Percentiles rank a stretch among this genome's conserved stretches.
Evolutionary conservation across 2,329 filamentous ascomycete species (phyloP).

Genomic region (Hypomyces perniciosus): DNA sequence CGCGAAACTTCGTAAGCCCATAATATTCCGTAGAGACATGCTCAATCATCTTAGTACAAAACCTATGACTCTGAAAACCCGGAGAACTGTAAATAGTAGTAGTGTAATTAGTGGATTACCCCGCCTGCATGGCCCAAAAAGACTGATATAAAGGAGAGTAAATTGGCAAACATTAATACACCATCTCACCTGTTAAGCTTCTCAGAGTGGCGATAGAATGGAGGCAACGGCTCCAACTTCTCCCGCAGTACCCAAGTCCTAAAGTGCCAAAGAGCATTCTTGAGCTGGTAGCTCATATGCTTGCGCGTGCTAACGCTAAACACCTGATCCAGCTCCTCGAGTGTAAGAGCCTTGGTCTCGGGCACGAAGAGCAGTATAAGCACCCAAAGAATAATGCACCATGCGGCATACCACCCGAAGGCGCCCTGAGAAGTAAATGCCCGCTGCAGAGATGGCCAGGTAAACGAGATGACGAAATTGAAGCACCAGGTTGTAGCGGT

Average conservation of each 20-base stretch:
- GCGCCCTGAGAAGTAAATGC: slow-evolving; percentile 29
- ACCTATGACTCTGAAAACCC: no score
- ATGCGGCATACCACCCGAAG: slow-evolving; percentile 40
- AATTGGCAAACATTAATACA: not conserved
- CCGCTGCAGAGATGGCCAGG: slow-evolving; percentile 27
- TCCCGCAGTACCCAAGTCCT: slow-evolving; percentile 11
- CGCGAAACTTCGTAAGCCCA: no score
- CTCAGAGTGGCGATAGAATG: slow-evolving; percentile 8
- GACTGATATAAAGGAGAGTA: not conserved
- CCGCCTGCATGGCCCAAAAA: not conserved
- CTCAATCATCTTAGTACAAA: no score
- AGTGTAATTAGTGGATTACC: not conserved
- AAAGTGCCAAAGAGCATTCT: slow-evolving; percentile 14
- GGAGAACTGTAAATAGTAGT: no score
- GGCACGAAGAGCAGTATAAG: slow-evolving; percentile 46
- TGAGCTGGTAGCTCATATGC: slow-evolving; percentile 36
- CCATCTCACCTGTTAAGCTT: not conserved
- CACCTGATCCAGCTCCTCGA: slow-evolving; percentile 46
- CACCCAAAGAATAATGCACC: slow-evolving; percentile 39
- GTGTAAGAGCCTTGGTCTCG: slow-evolving; percentile 45
- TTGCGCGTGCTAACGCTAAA: slow-evolving; percentile 37
- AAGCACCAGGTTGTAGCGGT: slow-evolving; percentile 27
- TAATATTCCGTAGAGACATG: no score
- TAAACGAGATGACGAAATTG: slow-evolving; percentile 25
- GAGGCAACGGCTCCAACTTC: slow-evolving; percentile 14